Percentiles rank a stretch among this genome's conserved stretches.
Conservation (phyloP, 2,329 filamentous ascomycete species). For the Aureobasidium melanogenum region DNA sequence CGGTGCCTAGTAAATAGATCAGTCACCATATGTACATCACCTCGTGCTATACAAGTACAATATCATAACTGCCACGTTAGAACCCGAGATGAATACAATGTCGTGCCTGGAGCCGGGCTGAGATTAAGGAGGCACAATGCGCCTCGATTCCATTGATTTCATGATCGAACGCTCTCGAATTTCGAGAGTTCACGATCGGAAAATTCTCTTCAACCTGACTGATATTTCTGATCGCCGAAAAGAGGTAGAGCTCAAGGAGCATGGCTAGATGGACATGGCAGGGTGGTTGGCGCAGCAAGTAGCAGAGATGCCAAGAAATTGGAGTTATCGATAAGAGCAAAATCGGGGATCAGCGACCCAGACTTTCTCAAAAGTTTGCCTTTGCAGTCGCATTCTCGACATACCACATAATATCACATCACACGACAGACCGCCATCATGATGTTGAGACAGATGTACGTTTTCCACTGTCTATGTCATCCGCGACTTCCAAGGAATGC, state of each 20-base stretch:
- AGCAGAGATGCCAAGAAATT: neutral
- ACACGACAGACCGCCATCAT: neutral
- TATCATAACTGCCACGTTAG: too few relatives aligned
- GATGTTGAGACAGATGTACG: conserved; percentile 11
- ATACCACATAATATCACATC: neutral
- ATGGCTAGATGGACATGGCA: neutral
- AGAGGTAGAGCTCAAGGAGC: neutral
- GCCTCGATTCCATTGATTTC: too few relatives aligned
- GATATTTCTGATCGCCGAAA: too few relatives aligned
- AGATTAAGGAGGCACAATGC: too few relatives aligned
- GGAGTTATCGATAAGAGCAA: neutral
- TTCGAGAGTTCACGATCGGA: too few relatives aligned
- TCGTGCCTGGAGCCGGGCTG: too few relatives aligned
- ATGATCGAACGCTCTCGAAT: too few relatives aligned
- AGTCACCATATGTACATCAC: neutral
- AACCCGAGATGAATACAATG: too few relatives aligned
- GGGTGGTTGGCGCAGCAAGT: neutral
- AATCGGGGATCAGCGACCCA: neutral
- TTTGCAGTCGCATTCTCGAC: neutral
- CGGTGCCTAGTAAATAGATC: too few relatives aligned
- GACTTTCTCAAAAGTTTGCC: conserved; percentile 7
- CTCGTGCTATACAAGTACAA: too few relatives aligned
- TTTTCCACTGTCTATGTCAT: too few relatives aligned
- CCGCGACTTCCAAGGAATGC: neutral
- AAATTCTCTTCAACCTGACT: too few relatives aligned